These are phyloP conservation scores for Thalia dealbata DNA, from an alignment of 176 grass and related monocot species.

Conservation along the genomic window DNA sequence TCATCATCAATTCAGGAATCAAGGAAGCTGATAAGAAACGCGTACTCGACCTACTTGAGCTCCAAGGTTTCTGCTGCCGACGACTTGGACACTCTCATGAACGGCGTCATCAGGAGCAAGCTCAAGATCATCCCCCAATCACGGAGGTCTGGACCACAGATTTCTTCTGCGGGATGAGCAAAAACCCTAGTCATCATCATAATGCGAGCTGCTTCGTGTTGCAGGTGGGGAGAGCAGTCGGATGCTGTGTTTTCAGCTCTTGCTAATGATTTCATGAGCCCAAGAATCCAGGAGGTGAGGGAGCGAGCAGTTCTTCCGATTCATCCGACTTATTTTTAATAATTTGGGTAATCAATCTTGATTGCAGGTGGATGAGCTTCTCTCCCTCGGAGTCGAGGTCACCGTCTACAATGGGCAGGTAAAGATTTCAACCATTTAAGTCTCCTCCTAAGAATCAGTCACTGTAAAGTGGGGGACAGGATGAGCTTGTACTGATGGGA, in stretches of 20 bases:
- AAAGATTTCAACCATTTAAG: no score
- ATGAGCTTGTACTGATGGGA: not conserved
- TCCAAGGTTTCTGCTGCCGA: constrained; percentile 27
- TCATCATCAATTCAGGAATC: not conserved
- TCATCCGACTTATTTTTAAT: no score
- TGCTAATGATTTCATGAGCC: constrained; percentile 69
- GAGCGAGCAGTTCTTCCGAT: no score
- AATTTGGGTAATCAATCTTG: no score
- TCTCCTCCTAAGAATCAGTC: no score
- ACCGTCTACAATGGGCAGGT: constrained; percentile 71
- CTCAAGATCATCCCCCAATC: no score
- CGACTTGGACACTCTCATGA: constrained; percentile 39
- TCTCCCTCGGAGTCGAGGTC: constrained; percentile 47
- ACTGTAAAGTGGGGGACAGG: not conserved
- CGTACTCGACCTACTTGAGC: constrained; percentile 49
- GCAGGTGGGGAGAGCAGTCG: constrained; percentile 40
- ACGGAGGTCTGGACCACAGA: no score
- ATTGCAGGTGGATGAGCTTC: constrained; percentile 44
- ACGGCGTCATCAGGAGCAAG: constrained; percentile 61
- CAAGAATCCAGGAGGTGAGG: constrained; percentile 62
- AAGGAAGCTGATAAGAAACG: constrained; percentile 9
- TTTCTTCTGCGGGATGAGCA: no score
- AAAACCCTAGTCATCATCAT: not conserved
- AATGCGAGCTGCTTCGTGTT: not conserved
- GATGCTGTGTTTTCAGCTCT: constrained; percentile 35